Evolutionary conservation across 139 green algal species (phyloP).

Genomic region (Cymbomonas tetramitiformis): DNA sequence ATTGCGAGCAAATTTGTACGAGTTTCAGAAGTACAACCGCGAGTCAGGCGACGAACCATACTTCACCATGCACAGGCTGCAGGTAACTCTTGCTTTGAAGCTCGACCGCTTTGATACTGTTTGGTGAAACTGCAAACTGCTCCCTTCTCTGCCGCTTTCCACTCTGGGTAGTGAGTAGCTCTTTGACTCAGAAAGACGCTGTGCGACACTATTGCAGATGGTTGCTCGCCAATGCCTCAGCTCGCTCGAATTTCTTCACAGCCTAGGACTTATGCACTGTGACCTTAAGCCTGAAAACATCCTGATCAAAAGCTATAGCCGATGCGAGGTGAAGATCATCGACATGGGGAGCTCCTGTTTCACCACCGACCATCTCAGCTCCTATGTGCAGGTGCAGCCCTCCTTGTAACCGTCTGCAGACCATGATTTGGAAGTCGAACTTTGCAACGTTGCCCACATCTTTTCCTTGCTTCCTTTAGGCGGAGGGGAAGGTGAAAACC

Average conservation of each 20-base stretch:
- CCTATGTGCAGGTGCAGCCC: too few species aligned
- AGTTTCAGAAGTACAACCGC: slow-evolving; percentile 88
- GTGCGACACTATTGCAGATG: too few species aligned
- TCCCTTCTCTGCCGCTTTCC: neutral
- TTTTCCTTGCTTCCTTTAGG: too few species aligned
- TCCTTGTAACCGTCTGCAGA: too few species aligned
- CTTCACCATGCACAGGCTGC: slow-evolving; percentile 74
- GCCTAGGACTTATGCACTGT: slow-evolving; percentile 73
- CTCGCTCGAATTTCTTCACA: slow-evolving; percentile 76
- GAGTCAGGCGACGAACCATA: slow-evolving; percentile 63
- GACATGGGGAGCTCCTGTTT: slow-evolving; percentile 88
- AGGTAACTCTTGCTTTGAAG: too few species aligned
- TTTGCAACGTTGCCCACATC: too few species aligned
- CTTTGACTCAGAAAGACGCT: too few species aligned
- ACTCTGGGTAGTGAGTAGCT: neutral
- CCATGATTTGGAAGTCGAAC: too few species aligned
- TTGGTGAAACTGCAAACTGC: neutral
- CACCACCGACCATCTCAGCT: slow-evolving; percentile 70
- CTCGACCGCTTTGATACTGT: too few species aligned
- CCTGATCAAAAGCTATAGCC: slow-evolving; percentile 72
- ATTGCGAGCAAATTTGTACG: slow-evolving; percentile 89
- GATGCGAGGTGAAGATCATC: slow-evolving; percentile 63
- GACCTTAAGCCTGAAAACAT: slow-evolving; percentile 98
- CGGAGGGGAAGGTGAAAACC: neutral
- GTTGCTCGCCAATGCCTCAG: slow-evolving; percentile 67